phyloP scores from a whole-genome alignment of 164 flowering plant species.

The Berberis vulgaris region DNA sequence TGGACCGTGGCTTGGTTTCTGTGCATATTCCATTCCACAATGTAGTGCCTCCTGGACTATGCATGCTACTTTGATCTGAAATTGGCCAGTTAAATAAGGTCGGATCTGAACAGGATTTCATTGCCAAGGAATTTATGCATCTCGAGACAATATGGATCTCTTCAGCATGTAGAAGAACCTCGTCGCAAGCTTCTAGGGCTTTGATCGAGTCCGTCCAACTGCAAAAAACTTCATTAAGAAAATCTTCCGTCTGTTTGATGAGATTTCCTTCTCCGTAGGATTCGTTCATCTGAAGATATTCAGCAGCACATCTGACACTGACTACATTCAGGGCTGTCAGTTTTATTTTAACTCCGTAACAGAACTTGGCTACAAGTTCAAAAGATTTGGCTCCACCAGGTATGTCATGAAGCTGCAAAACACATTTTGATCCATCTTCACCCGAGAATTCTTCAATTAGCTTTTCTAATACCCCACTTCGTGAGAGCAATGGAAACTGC shows the following conservation, averaged over 20 bases:
- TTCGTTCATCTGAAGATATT: conserved; percentile 64
- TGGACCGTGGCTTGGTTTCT: conserved; percentile 18
- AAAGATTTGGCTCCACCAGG: conserved; percentile 76
- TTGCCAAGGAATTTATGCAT: conserved; percentile 65
- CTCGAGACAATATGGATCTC: conserved; percentile 57
- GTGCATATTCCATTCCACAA: conserved; percentile 62
- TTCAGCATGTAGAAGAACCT: conserved; percentile 55
- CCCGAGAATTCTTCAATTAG: conserved; percentile 30
- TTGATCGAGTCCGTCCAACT: conserved; percentile 56
- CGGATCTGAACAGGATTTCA: conserved; percentile 65
- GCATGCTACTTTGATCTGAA: conserved; percentile 12
- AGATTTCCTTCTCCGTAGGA: conserved; percentile 62
- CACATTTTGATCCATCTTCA: conserved; percentile 26
- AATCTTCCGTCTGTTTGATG: conserved; percentile 42
- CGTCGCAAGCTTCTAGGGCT: conserved; percentile 64
- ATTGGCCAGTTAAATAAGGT: conserved; percentile 44
- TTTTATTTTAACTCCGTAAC: conserved; percentile 63
- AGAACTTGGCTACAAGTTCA: conserved; percentile 59
- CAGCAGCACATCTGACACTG: conserved; percentile 61
- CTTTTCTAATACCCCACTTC: conserved; percentile 51
- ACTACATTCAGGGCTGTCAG: conserved; percentile 55
- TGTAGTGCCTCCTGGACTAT: conserved; percentile 21
- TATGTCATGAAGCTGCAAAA: conserved; percentile 48
- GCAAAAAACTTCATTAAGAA: conserved; percentile 44
- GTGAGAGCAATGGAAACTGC: conserved; percentile 70